These are phyloP conservation scores for Trichoderma atrobrunneum DNA, from an alignment of 2,329 filamentous ascomycete species.

Conservation along the genomic window DNA sequence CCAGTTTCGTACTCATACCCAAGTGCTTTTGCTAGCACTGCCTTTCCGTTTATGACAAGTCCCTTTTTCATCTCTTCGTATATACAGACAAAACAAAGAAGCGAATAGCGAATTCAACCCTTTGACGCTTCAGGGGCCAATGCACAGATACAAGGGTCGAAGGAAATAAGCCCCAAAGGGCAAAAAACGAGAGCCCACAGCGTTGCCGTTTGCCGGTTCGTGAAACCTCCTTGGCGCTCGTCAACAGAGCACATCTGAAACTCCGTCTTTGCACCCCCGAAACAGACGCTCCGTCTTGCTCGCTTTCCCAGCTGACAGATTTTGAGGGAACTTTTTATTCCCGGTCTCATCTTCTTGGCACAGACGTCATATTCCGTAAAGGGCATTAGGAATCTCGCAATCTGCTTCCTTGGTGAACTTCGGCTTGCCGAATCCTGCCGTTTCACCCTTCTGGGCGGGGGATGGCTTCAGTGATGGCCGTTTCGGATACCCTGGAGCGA, in stretches of 20 bases:
- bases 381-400: neutral
- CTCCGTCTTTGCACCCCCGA: neutral
- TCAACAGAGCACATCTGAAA: constrained; percentile 9
- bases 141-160: neutral
- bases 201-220: neutral
- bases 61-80: neutral
- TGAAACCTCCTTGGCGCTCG: constrained; percentile 13
- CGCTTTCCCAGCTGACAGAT: neutral
- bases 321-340: neutral
- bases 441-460: neutral
- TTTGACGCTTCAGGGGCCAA: neutral
- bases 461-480: neutral
- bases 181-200: neutral
- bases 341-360: constrained; percentile 14
- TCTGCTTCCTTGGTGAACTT: neutral
- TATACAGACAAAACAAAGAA: neutral
- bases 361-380: neutral
- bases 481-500: constrained; percentile 6
- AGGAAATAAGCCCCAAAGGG: neutral
- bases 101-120: neutral
- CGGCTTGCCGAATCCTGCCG: neutral
- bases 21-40: neutral
- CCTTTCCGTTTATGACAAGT: neutral
- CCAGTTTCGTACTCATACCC: neutral
- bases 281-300: neutral